These are phyloP conservation scores for Arabis hirsuta DNA, from an alignment of 345 rosid genomes.

Conservation along the genomic window DNA sequence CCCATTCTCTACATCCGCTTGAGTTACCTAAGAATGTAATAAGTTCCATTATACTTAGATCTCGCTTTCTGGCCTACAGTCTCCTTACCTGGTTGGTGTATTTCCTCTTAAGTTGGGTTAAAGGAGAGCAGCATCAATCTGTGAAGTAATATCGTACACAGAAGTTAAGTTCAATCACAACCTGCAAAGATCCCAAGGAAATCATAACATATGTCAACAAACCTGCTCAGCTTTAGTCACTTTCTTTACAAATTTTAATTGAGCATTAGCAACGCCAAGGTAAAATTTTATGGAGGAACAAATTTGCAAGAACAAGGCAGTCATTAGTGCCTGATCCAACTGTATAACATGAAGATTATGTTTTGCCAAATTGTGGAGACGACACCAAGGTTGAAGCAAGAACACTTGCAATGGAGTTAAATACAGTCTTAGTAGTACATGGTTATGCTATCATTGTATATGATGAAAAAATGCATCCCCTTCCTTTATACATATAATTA, in stretches of 20 bases:
- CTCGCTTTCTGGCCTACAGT: slow-evolving; percentile 85
- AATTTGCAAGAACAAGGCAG: slow-evolving; percentile 50
- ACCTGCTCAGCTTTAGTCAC: slow-evolving; percentile 92
- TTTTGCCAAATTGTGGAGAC: too few relatives aligned
- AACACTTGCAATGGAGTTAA: too few relatives aligned
- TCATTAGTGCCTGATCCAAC: not conserved
- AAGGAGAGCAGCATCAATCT: slow-evolving; percentile 92
- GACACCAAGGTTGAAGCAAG: too few relatives aligned
- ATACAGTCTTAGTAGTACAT: too few relatives aligned
- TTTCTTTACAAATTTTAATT: slow-evolving; percentile 94
- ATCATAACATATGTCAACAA: slow-evolving; percentile 20
- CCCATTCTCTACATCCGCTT: slow-evolving; percentile 73
- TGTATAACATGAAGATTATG: not conserved
- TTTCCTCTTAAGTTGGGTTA: slow-evolving; percentile 75
- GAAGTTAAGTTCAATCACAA: slow-evolving; percentile 10
- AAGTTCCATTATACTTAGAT: slow-evolving; percentile 89
- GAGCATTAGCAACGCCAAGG: slow-evolving; percentile 75
- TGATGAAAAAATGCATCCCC: too few relatives aligned
- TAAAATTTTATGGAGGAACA: slow-evolving; percentile 75
- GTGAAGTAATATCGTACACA: slow-evolving; percentile 21
- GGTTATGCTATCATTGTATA: too few relatives aligned
- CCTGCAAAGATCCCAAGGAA: slow-evolving; percentile 19
- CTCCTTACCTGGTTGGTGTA: slow-evolving; percentile 76
- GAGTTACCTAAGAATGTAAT: slow-evolving; percentile 81
- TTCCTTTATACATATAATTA: too few relatives aligned